Percentiles rank a stretch among this genome's conserved stretches.
phyloP scores from a whole-genome alignment of 2,329 filamentous ascomycete genomes.

The Beauveria medogensis region DNA sequence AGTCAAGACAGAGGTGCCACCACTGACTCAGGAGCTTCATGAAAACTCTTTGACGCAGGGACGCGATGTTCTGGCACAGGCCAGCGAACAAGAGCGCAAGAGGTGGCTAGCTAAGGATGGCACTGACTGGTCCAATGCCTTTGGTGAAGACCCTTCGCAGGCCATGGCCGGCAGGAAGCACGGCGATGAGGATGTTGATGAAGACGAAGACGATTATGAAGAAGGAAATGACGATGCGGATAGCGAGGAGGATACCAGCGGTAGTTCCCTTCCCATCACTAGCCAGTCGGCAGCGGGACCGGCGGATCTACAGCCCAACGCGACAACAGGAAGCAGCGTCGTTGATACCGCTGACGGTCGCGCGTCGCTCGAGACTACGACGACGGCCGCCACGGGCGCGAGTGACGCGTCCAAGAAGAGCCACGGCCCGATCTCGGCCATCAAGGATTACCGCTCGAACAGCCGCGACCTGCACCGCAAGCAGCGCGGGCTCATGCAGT shows the following conservation, averaged over 20 bases:
- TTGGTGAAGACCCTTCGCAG: slow-evolving; percentile 64
- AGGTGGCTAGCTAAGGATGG: slow-evolving; percentile 75
- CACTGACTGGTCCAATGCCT: slow-evolving; percentile 79
- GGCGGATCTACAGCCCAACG: slow-evolving; percentile 1
- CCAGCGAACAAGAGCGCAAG: slow-evolving; percentile 61
- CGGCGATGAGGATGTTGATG: slow-evolving; percentile 22
- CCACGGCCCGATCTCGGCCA: slow-evolving; percentile 40
- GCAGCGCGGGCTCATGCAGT: slow-evolving; percentile 89
- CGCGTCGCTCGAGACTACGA: slow-evolving; percentile 33
- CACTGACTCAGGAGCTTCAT: slow-evolving; percentile 65
- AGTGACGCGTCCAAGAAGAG: slow-evolving; percentile 22
- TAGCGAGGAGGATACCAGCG: slow-evolving; percentile 27
- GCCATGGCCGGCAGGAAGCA: slow-evolving; percentile 28
- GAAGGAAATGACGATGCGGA: slow-evolving; percentile 27
- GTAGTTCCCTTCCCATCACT: slow-evolving; percentile 54
- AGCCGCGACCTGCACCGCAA: slow-evolving; percentile 74
- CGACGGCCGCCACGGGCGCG: slow-evolving; percentile 21
- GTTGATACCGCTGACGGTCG: slow-evolving; percentile 19
- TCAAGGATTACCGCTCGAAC: slow-evolving; percentile 56
- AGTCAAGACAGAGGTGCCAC: slow-evolving; percentile 67
- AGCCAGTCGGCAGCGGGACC: slow-evolving; percentile 26
- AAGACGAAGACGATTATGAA: slow-evolving; percentile 34
- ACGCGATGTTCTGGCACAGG: slow-evolving; percentile 70
- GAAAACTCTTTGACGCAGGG: slow-evolving; percentile 72
- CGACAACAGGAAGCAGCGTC: slow-evolving; percentile 20